A percentile compares a stretch with the other conserved stretches of the same genome.
These are phyloP conservation scores for Melanogaster broomeanus DNA, from an alignment of 768 basidiomycete genomes.

Conservation along the genomic window DNA sequence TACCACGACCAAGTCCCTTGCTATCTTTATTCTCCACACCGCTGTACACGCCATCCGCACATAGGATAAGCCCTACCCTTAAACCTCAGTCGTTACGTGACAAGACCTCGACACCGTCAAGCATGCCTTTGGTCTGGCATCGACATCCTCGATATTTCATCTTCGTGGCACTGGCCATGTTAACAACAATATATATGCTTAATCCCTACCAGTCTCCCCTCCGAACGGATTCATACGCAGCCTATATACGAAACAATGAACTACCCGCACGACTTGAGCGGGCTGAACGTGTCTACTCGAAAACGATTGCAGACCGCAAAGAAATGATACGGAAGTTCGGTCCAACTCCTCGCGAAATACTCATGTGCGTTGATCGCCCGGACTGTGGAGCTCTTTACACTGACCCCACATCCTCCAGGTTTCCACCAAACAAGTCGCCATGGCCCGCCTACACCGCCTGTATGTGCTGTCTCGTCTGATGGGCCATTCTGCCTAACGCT, in stretches of 20 bases:
- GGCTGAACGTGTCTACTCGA: constrained; percentile 48
- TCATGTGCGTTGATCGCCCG: constrained; percentile 30
- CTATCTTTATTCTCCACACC: constrained; percentile 15
- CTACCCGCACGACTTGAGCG: constrained; percentile 43
- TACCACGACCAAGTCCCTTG: constrained; percentile 8
- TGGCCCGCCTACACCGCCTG: constrained; percentile 63
- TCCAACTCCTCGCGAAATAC: constrained; percentile 48
- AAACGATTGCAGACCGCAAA: constrained; percentile 41
- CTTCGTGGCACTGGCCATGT: constrained; percentile 41
- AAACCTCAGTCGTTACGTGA: constrained; percentile 2
- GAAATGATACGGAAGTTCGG: constrained; percentile 57
- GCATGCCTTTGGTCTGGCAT: constrained; percentile 35
- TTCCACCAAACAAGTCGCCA: constrained; percentile 51
- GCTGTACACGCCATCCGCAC: constrained; percentile 9
- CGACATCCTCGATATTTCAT: constrained; percentile 57
- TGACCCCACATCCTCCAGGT: constrained; percentile 35
- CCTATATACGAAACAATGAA: constrained; percentile 31
- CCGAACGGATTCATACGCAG: constrained; percentile 21
- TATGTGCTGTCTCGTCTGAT: constrained; percentile 31
- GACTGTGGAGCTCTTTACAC: constrained; percentile 4
- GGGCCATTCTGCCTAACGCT: background rate
- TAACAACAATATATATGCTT: constrained; percentile 50
- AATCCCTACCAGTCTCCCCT: constrained; percentile 34
- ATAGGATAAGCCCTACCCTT: constrained; percentile 4
- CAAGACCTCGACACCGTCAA: constrained; percentile 3